These are phyloP conservation scores for Diaporthe ampelina DNA, from an alignment of 2,329 filamentous ascomycete species.

Conservation along the genomic window DNA sequence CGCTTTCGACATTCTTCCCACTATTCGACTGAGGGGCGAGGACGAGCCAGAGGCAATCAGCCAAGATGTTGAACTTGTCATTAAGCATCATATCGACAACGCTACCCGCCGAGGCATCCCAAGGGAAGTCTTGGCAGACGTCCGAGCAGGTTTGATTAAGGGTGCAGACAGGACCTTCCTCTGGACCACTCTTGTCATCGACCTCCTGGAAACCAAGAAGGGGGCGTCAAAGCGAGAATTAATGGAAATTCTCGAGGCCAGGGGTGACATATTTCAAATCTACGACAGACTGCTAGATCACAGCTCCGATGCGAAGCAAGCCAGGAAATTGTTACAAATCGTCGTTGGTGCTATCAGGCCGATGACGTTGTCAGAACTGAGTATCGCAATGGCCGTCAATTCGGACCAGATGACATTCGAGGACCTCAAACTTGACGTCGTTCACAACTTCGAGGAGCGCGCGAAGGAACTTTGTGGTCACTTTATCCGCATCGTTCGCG, in stretches of 20 bases:
- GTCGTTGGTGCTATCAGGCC: slow-evolving; percentile 42
- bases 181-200: slow-evolving; percentile 44
- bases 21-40: slow-evolving; percentile 42
- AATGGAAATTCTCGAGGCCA: slow-evolving; percentile 39
- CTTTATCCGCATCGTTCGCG: slow-evolving; percentile 42
- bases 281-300: slow-evolving; percentile 42
- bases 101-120: slow-evolving; percentile 38
- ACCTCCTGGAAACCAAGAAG: slow-evolving; percentile 39
- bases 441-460: slow-evolving; percentile 42
- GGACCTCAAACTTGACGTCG: slow-evolving; percentile 41
- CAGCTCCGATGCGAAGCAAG: slow-evolving; percentile 30
- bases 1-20: slow-evolving; percentile 36
- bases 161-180: slow-evolving; percentile 45
- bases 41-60: slow-evolving; percentile 42
- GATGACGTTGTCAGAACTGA: slow-evolving; percentile 42
- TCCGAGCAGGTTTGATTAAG: slow-evolving; percentile 37
- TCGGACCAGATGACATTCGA: slow-evolving; percentile 32
- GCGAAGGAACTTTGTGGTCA: slow-evolving; percentile 43
- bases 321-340: slow-evolving; percentile 42
- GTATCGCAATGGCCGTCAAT: slow-evolving; percentile 42
- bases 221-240: slow-evolving; percentile 41
- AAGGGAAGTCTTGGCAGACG: slow-evolving; percentile 34
- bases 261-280: slow-evolving; percentile 40
- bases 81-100: slow-evolving; percentile 40
- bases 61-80: slow-evolving; percentile 41